Evolutionary conservation across 192 early-diverging fungal genomes (phyloP), one percentile per base, ranked within the genome.

Genomic region (Spizellomyces punctatus): DNA sequence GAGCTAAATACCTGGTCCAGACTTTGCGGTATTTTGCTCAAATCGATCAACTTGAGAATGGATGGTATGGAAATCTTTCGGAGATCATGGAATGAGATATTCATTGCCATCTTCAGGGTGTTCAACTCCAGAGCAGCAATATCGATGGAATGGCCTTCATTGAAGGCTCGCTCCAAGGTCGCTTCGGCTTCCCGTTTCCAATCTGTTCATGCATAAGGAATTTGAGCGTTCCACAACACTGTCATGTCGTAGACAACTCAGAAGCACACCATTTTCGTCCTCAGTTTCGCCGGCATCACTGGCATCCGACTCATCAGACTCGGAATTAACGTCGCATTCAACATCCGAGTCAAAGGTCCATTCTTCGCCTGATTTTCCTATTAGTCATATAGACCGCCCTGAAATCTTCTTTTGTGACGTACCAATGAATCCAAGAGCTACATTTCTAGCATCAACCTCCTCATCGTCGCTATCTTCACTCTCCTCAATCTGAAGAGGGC

Each of bases 121-220:
- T 92, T 95, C 14, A 98, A 80, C 81, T 99, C 96, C 10, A 96
- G 77, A 7, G 83, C 84, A 9, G 94, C 86, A 65, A 88, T 89
- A 22, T 92, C 90, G 12, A 92, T 82, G 6, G 79, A 71, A 74
- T 95, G 93, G 54, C 85, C 79, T 59, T 95, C 93, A 19, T 79
- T 82, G 67, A 96, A 88, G 8, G 94, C 93, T 10, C 94, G 85
- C 44, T 92, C 89, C 56, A 96, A 79, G 0, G 94, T 95, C 57
- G 82, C 83, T 2, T 79, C 68, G 36, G 93, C 85, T 82, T 91
- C 94, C 22, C 83, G 81, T 60, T 89, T 86, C 80, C 91, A 89
- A 46, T 90, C 88, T 81, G 46, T 43, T 0, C 67, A 6, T 50
- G 6, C 56, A 12, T 57, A 56, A 50, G 45, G 43, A 22, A 52